Evolutionary conservation across 768 basidiomycete genomes (phyloP).

Genomic region (Rubroboletus satanas): DNA sequence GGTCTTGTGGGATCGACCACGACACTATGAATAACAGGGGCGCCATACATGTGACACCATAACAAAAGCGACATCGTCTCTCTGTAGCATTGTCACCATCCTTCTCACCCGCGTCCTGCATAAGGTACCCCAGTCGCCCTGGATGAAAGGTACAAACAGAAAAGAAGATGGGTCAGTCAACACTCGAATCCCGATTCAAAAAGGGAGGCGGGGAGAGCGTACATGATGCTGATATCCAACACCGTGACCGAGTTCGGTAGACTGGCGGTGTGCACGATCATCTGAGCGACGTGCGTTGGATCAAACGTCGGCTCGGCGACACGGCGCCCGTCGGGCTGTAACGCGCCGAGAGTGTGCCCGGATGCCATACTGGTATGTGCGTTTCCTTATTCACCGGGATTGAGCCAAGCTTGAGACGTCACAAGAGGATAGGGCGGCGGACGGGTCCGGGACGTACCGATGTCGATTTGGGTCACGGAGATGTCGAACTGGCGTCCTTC

Average conservation of each 20-base stretch:
- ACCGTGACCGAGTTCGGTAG: slow-evolving; percentile 69
- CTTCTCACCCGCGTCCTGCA: slow-evolving; percentile 39
- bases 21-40: too few species aligned
- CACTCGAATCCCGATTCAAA: neutral
- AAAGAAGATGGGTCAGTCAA: neutral
- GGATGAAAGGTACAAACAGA: neutral
- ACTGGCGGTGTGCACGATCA: slow-evolving; percentile 66
- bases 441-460: slow-evolving; percentile 44
- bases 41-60: neutral
- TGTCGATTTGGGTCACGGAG: slow-evolving; percentile 78
- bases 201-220: slow-evolving; percentile 21
- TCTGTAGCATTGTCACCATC: too few species aligned
- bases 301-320: slow-evolving; percentile 64
- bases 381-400: slow-evolving; percentile 33
- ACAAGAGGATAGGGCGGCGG: too few species aligned
- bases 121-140: slow-evolving; percentile 47
- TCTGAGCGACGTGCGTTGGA: slow-evolving; percentile 65
- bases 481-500: slow-evolving; percentile 75
- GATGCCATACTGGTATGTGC: slow-evolving; percentile 61
- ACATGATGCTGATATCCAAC: slow-evolving; percentile 74
- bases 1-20: too few species aligned
- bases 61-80: neutral
- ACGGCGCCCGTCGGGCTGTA: slow-evolving; percentile 65
- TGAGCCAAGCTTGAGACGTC: neutral
- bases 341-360: slow-evolving; percentile 44